phyloP scores from a whole-genome alignment of 352 stramenopile species.

The Pelagophyceae sp. region DNA sequence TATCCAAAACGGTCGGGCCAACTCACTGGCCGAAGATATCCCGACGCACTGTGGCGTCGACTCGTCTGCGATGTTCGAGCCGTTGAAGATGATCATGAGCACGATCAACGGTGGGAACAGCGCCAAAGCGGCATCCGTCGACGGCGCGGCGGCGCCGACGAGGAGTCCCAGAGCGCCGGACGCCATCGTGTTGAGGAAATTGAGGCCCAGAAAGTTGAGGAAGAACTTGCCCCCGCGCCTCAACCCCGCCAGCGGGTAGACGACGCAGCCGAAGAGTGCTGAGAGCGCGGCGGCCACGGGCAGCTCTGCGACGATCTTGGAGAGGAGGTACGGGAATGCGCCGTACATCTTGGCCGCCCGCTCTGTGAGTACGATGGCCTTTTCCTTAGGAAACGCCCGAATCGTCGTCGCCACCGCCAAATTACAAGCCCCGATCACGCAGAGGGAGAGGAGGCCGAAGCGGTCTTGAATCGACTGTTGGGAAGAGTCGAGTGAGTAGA shows the following conservation, averaged over 20 bases:
- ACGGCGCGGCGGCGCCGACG: slow-evolving; percentile 47
- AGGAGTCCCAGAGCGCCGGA: slow-evolving; percentile 47
- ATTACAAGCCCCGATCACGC: slow-evolving; percentile 54
- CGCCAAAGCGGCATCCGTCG: slow-evolving; percentile 48
- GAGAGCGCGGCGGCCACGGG: slow-evolving; percentile 40
- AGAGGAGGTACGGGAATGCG: slow-evolving; percentile 56
- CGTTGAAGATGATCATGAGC: slow-evolving; percentile 63
- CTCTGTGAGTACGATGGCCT: slow-evolving; percentile 43
- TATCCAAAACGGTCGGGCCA: no score
- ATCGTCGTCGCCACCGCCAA: slow-evolving; percentile 56
- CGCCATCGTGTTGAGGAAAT: slow-evolving; percentile 47
- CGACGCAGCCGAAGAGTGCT: slow-evolving; percentile 45
- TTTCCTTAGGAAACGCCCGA: slow-evolving; percentile 54
- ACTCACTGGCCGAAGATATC: no score
- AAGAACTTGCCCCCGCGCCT: slow-evolving; percentile 38
- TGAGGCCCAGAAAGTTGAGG: slow-evolving; percentile 48
- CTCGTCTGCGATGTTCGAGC: slow-evolving; percentile 56
- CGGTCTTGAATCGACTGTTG: slow-evolving; percentile 40
- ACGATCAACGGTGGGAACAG: slow-evolving; percentile 55
- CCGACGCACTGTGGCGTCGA: no score
- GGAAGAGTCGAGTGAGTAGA: slow-evolving; percentile 51
- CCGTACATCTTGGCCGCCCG: slow-evolving; percentile 43
- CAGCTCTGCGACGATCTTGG: slow-evolving; percentile 56
- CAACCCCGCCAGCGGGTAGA: slow-evolving; percentile 49
- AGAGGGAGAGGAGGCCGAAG: slow-evolving; percentile 53